Base-by-base conservation (phyloP, 2,329 filamentous ascomycete species). In the Aciculosporium take region DNA sequence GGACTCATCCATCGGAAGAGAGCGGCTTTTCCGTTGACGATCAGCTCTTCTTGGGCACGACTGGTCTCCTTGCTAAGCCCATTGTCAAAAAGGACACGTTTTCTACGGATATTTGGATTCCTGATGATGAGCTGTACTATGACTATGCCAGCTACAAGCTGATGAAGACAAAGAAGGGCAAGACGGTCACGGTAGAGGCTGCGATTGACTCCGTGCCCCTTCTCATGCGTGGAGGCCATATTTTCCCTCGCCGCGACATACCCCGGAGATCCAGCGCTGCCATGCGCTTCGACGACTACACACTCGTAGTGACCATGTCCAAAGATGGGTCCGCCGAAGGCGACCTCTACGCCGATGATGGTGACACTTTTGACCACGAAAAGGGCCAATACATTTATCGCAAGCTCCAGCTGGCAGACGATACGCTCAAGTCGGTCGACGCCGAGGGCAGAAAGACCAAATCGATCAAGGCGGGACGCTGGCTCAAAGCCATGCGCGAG, bases 231-330 rank as follows among this genome's bases (percentile, higher is more conserved):
- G 89, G 86, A 36, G 91, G 91, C 1, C 84, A 96, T 59, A 81
- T 98, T 52, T 80, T 96, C 53, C 81, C 88, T 2, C 84, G 91
- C 43, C 85, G 89, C 49, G 91, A 98, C 54, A 77, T 80, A 20
- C 87, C 88, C 4, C 78, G 91, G 42, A 79, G 89, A 45, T 94
- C 86, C 44, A 84, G 78, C 44, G 79, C 83, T 17, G 69, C 95
- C 35, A 96, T 96, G 91, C 82, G 77, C 53, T 94, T 79, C 61
- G 91, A 98, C 58, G 88, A 93, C 31, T 94, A 94, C 66, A 98
- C 91, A 0, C 74, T 98, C 1, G 79, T 98, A 2, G 69, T 96
- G 2, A 49, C 58, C 1, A 67, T 93, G 25, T 79, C 81, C 40
- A 75, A 79, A 52, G 46, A 49, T 37, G 68, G 63, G 17, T 43